These are phyloP conservation scores for Talaromyces sp. DNA, from an alignment of 2,329 filamentous ascomycete species.

Conservation along the genomic window DNA sequence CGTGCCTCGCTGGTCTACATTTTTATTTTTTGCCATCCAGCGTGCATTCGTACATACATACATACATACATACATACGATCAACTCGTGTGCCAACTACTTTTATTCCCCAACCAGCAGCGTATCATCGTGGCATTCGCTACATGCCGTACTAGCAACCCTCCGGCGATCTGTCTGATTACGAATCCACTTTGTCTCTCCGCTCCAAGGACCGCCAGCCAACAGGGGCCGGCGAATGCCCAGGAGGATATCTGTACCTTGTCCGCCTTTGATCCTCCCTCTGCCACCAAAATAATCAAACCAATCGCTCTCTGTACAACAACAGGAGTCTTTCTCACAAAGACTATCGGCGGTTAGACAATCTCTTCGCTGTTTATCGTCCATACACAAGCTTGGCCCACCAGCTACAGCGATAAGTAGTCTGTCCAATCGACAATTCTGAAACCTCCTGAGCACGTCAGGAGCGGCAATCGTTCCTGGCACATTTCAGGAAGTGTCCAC, in stretches of 20 bases:
- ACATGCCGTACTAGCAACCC: slow-evolving; percentile 16
- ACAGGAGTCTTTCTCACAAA: background rate
- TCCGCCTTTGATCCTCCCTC: background rate
- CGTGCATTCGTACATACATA: background rate
- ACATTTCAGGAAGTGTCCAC: slow-evolving; percentile 12
- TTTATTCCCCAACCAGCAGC: background rate
- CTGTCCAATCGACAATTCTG: slow-evolving; percentile 3
- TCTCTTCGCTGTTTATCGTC: background rate
- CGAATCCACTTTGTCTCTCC: slow-evolving; percentile 15
- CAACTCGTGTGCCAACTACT: background rate
- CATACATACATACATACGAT: background rate
- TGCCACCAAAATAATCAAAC: background rate
- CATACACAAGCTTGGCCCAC: background rate
- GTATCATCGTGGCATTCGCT: background rate
- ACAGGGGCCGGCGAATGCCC: slow-evolving; percentile 4
- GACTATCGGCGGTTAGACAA: background rate
- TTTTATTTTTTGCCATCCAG: background rate
- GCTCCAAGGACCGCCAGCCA: slow-evolving; percentile 1
- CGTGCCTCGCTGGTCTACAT: background rate
- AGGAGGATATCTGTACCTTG: background rate
- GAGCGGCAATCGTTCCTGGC: slow-evolving; percentile 6
- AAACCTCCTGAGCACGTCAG: slow-evolving; percentile 15
- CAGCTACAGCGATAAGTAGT: background rate
- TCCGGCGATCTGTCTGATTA: slow-evolving; percentile 13
- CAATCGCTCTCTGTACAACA: background rate